These are phyloP conservation scores for Deuterostichococcus epilithicus DNA, from an alignment of 139 green algal species.

Conservation along the genomic window DNA sequence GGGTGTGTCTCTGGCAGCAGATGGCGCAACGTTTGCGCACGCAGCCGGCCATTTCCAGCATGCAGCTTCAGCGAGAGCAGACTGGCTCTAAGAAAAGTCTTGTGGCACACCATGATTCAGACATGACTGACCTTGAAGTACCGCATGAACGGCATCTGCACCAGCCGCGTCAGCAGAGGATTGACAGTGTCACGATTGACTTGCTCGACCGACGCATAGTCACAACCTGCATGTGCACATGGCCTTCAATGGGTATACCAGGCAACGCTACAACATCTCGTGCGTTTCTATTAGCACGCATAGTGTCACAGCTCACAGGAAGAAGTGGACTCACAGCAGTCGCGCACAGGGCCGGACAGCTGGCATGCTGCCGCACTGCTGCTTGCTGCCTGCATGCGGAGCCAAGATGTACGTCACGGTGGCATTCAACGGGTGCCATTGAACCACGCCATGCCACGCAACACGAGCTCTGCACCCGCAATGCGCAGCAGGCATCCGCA, in stretches of 20 bases:
- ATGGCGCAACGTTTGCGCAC: neutral
- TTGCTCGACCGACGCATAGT: slow-evolving; percentile 67
- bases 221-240: slow-evolving; percentile 56
- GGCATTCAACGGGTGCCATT: too few relatives aligned
- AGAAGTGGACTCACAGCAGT: slow-evolving; percentile 32
- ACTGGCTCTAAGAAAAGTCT: neutral
- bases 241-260: neutral
- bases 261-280: neutral
- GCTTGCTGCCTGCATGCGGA: neutral
- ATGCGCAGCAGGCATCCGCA: too few relatives aligned
- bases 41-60: neutral
- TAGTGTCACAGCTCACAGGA: neutral
- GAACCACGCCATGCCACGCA: too few relatives aligned
- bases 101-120: neutral
- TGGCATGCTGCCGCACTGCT: slow-evolving; percentile 24
- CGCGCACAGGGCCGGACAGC: slow-evolving; percentile 40
- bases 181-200: slow-evolving; percentile 57
- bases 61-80: neutral
- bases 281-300: neutral
- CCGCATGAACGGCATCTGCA: slow-evolving; percentile 80
- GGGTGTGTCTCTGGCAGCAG: neutral
- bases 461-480: too few relatives aligned
- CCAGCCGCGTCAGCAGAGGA: slow-evolving; percentile 60
- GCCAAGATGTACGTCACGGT: too few relatives aligned
- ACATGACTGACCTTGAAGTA: slow-evolving; percentile 79